Conservation (phyloP, 192 early-diverging fungal species). For the Podila epigama region DNA sequence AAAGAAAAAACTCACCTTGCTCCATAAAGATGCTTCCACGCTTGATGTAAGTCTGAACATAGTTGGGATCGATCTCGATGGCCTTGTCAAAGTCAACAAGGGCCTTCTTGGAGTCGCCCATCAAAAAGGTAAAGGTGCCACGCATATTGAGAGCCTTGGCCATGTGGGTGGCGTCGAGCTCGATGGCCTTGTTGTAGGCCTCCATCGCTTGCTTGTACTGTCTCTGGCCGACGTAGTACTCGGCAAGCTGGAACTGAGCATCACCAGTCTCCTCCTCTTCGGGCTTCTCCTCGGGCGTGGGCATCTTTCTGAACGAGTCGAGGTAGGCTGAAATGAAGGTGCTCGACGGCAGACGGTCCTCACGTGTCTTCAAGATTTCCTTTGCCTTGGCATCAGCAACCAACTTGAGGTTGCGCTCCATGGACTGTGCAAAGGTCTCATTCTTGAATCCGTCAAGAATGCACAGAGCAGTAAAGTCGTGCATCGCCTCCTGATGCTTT, state of each 20-base stretch:
- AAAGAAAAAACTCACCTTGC: constrained; percentile 54
- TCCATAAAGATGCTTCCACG: constrained; percentile 93
- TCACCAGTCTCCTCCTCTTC: constrained; percentile 53
- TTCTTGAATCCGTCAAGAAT: constrained; percentile 96
- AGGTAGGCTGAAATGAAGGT: constrained; percentile 94
- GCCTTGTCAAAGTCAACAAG: constrained; percentile 81
- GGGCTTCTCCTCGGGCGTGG: constrained; percentile 24
- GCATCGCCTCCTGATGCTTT: constrained; percentile 58
- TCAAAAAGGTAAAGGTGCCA: constrained; percentile 90
- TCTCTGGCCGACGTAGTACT: constrained; percentile 55
- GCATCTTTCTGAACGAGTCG: constrained; percentile 78
- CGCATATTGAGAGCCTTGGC: constrained; percentile 84
- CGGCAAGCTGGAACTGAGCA: constrained; percentile 62
- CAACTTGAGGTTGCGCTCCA: constrained; percentile 90
- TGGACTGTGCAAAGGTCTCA: constrained; percentile 74
- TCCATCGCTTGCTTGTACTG: constrained; percentile 69
- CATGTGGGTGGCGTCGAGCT: constrained; percentile 58
- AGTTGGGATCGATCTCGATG: constrained; percentile 75
- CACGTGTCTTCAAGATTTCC: constrained; percentile 70
- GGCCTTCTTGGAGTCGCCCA: constrained; percentile 79
- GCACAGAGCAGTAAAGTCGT: constrained; percentile 90
- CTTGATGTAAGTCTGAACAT: constrained; percentile 89
- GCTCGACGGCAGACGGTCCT: constrained; percentile 81
- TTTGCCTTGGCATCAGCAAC: constrained; percentile 79
- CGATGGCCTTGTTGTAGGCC: constrained; percentile 70